A percentile compares a stretch with the other conserved stretches of the same genome.
phyloP scores from a whole-genome alignment of 805 yeast genomes.

The Lipomyces kockii region DNA sequence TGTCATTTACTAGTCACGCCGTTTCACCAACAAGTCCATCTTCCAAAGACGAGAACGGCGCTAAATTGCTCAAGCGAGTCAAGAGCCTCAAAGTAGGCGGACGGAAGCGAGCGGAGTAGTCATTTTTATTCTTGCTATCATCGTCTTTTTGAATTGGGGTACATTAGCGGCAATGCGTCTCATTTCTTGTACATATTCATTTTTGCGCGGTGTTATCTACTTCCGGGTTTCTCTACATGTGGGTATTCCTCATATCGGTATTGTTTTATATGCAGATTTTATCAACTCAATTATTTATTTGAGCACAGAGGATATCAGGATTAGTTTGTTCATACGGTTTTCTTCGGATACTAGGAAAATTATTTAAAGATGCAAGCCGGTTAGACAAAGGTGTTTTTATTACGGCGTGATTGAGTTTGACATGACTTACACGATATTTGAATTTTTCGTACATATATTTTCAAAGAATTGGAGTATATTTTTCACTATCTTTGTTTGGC shows the following conservation, averaged over 20 bases:
- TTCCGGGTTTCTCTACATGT: neutral
- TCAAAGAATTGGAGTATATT: neutral
- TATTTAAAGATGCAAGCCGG: neutral
- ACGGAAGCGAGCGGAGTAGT: constrained; percentile 1
- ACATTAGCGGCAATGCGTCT: neutral
- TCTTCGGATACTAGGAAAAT: neutral
- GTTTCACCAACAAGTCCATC: constrained; percentile 28
- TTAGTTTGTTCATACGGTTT: neutral
- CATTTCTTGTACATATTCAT: neutral
- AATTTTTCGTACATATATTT: neutral
- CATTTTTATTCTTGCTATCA: neutral
- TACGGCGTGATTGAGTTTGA: constrained; percentile 1
- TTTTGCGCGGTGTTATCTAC: neutral
- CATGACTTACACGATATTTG: neutral
- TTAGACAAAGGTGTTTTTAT: neutral
- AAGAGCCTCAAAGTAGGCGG: constrained; percentile 81
- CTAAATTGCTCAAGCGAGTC: constrained; percentile 74
- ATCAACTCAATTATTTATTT: neutral
- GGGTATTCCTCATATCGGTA: neutral
- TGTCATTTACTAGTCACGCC: constrained; percentile 6
- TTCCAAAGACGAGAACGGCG: constrained; percentile 50
- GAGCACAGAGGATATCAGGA: no score
- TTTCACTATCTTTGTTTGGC: neutral
- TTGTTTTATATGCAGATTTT: neutral
- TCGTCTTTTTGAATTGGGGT: neutral